Conservation (phyloP, 1,284 basidiomycete species). For the Marasmius fiardii region DNA sequence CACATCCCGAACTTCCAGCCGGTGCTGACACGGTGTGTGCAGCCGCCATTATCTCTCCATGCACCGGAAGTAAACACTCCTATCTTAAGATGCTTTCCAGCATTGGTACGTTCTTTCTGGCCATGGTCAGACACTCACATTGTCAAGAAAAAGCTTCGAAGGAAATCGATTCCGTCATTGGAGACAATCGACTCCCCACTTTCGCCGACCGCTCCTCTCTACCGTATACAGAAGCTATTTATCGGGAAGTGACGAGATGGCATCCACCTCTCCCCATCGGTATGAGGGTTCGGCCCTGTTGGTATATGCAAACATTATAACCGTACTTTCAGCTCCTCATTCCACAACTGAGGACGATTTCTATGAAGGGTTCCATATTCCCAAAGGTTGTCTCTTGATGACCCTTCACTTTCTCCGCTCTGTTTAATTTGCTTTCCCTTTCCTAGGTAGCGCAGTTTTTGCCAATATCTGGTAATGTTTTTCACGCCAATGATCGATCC, state of each 20-base stretch:
- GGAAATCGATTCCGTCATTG: background rate
- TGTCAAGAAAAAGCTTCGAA: background rate
- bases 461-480: constrained; percentile 28
- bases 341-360: constrained; percentile 25
- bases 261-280: constrained; percentile 25
- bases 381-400: constrained; percentile 24
- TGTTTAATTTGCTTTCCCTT: background rate
- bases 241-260: background rate
- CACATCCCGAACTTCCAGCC: background rate
- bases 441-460: constrained; percentile 19
- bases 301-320: background rate
- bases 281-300: constrained; percentile 19
- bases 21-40: background rate
- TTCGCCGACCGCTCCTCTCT: background rate
- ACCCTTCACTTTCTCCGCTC: background rate
- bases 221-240: background rate
- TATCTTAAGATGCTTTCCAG: background rate
- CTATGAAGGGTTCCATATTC: constrained; percentile 30
- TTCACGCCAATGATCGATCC: background rate
- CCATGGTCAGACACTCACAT: background rate
- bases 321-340: constrained; percentile 18
- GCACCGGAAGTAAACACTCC: background rate
- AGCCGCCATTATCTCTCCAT: too few species aligned
- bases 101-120: background rate
- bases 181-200: background rate